These are phyloP conservation scores for Scheffersomyces stipitis DNA, from an alignment of 805 yeast genomes.

Conservation along the genomic window DNA sequence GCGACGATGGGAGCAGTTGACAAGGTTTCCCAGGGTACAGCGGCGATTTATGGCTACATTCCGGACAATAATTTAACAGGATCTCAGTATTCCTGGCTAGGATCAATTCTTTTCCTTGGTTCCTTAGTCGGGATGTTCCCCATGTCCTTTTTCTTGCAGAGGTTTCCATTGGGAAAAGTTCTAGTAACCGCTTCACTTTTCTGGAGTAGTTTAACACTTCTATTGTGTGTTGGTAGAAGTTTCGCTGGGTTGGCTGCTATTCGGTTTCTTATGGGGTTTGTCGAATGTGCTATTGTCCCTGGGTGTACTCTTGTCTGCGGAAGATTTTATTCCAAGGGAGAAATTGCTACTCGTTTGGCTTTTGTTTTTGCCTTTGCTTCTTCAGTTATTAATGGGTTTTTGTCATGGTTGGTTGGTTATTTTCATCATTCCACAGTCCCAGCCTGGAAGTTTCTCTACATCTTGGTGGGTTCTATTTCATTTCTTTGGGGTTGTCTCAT, in stretches of 20 bases:
- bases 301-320: constrained; percentile 14
- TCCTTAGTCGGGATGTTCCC: constrained; percentile 7
- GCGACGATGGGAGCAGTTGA: constrained; percentile 8
- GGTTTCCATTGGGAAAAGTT: constrained; percentile 5
- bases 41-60: constrained; percentile 6
- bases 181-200: constrained; percentile 2
- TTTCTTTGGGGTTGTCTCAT: constrained; percentile 6
- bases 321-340: constrained; percentile 15
- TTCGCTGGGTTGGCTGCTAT: constrained; percentile 15
- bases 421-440: constrained; percentile 5
- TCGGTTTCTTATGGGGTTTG: constrained; percentile 23
- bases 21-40: constrained; percentile 7
- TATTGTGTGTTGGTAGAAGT: constrained; percentile 6
- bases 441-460: constrained; percentile 3
- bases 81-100: constrained; percentile 9
- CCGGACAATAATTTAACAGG: constrained; percentile 6
- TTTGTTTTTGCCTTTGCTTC: constrained; percentile 18
- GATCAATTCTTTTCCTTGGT: constrained; percentile 10
- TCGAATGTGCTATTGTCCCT: constrained; percentile 27
- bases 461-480: constrained; percentile 1
- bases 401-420: constrained; percentile 19
- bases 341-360: constrained; percentile 17
- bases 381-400: constrained; percentile 22
- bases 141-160: constrained; percentile 6
- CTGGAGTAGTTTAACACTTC: constrained; percentile 5